phyloP scores from a whole-genome alignment of 2,329 filamentous ascomycete genomes.

The Sclerotinia glacialis region DNA sequence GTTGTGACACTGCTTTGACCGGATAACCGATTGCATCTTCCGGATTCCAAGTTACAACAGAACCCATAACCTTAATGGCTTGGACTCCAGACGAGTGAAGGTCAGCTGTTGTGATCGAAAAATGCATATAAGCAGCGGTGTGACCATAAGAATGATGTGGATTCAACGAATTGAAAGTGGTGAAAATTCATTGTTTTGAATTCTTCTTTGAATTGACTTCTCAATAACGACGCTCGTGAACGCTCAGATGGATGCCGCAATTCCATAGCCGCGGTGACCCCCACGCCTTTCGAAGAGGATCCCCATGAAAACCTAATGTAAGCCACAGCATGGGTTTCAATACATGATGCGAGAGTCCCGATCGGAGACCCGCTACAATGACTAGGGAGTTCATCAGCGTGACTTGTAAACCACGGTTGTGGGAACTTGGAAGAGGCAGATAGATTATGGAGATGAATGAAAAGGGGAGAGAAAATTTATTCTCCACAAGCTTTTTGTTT shows the following conservation, averaged over 20 bases:
- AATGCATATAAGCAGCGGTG: conserved; percentile 14
- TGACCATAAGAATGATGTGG: neutral
- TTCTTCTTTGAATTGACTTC: neutral
- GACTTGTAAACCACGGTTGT: conserved; percentile 4
- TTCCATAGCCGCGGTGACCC: conserved; percentile 1
- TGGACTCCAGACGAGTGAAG: neutral
- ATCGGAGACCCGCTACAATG: conserved; percentile 10
- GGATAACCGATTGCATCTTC: conserved; percentile 9
- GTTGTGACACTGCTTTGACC: neutral
- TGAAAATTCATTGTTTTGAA: neutral
- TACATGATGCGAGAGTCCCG: conserved; percentile 16
- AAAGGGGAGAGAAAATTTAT: neutral
- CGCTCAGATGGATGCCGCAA: conserved; percentile 13
- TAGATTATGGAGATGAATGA: neutral
- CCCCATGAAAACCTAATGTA: conserved; percentile 12
- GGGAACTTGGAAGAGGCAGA: conserved; percentile 1
- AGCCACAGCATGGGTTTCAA: conserved; percentile 16
- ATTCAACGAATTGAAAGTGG: neutral
- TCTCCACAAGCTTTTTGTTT: neutral
- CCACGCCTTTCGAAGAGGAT: conserved; percentile 9
- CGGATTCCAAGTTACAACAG: conserved; percentile 10
- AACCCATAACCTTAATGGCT: neutral
- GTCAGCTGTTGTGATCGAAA: conserved; percentile 17
- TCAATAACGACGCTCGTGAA: neutral
- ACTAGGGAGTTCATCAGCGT: conserved; percentile 10